These are phyloP conservation scores for Boletus subcaerulescens DNA, from an alignment of 768 basidiomycete species.

Conservation along the genomic window DNA sequence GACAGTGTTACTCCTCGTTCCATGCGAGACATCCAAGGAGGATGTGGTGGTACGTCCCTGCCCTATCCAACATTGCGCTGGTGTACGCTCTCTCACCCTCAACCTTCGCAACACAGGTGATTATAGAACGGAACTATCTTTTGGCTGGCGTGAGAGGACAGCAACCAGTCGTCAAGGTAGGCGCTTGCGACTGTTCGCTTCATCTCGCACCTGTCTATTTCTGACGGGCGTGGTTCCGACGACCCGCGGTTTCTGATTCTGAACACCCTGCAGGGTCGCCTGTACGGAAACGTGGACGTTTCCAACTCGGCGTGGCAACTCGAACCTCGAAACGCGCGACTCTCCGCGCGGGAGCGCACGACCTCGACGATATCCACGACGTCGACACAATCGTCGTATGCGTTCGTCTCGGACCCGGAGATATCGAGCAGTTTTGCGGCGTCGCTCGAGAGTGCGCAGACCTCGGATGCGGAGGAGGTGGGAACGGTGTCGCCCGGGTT, in stretches of 20 bases:
- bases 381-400: slow-evolving; percentile 79
- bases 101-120: slow-evolving; percentile 47
- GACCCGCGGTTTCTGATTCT: background rate
- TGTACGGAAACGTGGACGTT: slow-evolving; percentile 69
- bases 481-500: slow-evolving; percentile 52
- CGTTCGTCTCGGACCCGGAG: slow-evolving; percentile 79
- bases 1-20: slow-evolving; percentile 72
- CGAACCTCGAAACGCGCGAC: slow-evolving; percentile 55
- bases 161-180: slow-evolving; percentile 70
- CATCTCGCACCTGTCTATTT: background rate
- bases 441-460: slow-evolving; percentile 70
- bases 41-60: slow-evolving; percentile 59
- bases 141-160: slow-evolving; percentile 72
- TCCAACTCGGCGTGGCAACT: slow-evolving; percentile 75
- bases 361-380: slow-evolving; percentile 71
- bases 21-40: slow-evolving; percentile 66
- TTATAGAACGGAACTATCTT: slow-evolving; percentile 68
- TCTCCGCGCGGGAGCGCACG: slow-evolving; percentile 65
- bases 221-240: background rate
- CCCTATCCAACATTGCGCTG: background rate
- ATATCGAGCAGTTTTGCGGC: slow-evolving; percentile 84
- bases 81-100: slow-evolving; percentile 1
- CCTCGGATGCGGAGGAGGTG: slow-evolving; percentile 69
- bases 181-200: slow-evolving; percentile 13
- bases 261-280: slow-evolving; percentile 50